Percentiles rank a stretch among this genome's conserved stretches.
These are phyloP conservation scores for Meyerozyma carpophila DNA, from an alignment of 1,139 yeast species.

Conservation along the genomic window DNA sequence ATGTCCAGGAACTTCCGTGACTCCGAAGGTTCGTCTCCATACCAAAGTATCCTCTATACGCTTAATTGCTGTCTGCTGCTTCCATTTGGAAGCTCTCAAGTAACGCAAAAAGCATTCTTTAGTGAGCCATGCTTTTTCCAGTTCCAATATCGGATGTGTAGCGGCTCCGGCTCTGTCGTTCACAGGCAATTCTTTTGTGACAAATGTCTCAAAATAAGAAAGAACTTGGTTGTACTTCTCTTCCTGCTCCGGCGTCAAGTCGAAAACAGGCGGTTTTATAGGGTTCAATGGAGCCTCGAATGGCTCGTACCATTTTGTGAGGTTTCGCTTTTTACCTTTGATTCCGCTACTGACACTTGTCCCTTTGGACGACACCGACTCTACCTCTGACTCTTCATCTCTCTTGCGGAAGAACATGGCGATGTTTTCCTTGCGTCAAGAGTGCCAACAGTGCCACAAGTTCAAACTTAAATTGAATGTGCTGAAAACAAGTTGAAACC, in stretches of 20 bases:
- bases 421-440: neutral
- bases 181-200: constrained; percentile 16
- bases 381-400: neutral
- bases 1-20: constrained; percentile 47
- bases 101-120: constrained; percentile 85
- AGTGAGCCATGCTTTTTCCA: constrained; percentile 86
- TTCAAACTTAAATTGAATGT: neutral
- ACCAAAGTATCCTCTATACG: constrained; percentile 72
- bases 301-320: constrained; percentile 33
- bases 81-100: constrained; percentile 90
- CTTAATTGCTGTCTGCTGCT: constrained; percentile 58
- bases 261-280: constrained; percentile 23
- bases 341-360: constrained; percentile 5
- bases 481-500: neutral
- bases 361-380: constrained; percentile 6
- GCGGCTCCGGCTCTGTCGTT: constrained; percentile 27
- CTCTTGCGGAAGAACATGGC: neutral
- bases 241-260: constrained; percentile 50
- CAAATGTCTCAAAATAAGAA: constrained; percentile 18
- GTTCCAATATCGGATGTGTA: constrained; percentile 35
- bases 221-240: constrained; percentile 55
- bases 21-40: constrained; percentile 93
- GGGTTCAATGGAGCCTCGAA: constrained; percentile 38
- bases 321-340: constrained; percentile 6
- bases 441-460: neutral